A percentile compares a stretch with the other conserved stretches of the same genome.
These are phyloP conservation scores for Candida coquimbonensis DNA, from an alignment of 805 yeast genomes.

Conservation along the genomic window DNA sequence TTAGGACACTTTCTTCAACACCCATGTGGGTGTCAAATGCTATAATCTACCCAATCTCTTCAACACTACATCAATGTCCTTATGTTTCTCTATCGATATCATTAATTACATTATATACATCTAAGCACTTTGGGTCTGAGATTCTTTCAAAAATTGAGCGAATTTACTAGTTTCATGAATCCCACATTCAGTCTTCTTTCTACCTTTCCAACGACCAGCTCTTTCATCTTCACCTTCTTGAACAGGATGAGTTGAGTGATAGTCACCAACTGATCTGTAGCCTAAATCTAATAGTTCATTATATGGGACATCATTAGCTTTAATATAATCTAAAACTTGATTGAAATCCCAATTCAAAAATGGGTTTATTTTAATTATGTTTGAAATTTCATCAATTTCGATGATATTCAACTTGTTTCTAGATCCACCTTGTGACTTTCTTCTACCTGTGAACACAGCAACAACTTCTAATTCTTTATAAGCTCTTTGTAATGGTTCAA, in stretches of 20 bases:
- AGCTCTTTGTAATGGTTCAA: constrained; percentile 87
- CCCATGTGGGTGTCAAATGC: no score
- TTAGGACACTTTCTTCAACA: no score
- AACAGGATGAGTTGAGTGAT: constrained; percentile 90
- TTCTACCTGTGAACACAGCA: constrained; percentile 88
- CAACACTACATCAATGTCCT: no score
- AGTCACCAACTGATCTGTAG: constrained; percentile 89
- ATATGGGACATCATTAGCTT: constrained; percentile 70
- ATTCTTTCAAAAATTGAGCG: constrained; percentile 42
- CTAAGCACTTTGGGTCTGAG: not conserved
- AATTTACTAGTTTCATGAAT: constrained; percentile 79
- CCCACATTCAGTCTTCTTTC: constrained; percentile 91
- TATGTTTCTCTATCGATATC: not conserved
- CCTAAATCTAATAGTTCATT: constrained; percentile 80
- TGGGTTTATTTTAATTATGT: constrained; percentile 83
- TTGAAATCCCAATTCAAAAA: constrained; percentile 75
- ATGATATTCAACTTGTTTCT: constrained; percentile 65
- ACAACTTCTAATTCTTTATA: constrained; percentile 63
- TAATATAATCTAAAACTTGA: constrained; percentile 64
- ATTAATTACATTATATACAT: not conserved
- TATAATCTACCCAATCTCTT: no score
- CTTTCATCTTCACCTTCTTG: constrained; percentile 91
- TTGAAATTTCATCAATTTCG: constrained; percentile 65
- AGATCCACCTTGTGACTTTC: constrained; percentile 85
- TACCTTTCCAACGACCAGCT: constrained; percentile 96